These are phyloP conservation scores for Leucocoprinus leucothites DNA, from an alignment of 768 basidiomycete species.

Conservation along the genomic window DNA sequence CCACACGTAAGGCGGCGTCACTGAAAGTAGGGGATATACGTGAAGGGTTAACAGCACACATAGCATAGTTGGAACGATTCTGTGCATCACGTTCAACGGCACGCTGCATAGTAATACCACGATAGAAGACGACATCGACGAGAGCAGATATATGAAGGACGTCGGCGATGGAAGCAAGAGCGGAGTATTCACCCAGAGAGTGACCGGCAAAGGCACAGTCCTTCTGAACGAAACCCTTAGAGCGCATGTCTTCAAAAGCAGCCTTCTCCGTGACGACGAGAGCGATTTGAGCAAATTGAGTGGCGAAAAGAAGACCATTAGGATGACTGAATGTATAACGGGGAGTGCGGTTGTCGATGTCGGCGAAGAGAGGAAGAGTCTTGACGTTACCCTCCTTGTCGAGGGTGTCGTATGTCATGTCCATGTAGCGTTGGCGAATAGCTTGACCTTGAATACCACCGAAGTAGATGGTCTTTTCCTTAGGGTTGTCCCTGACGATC, in stretches of 20 bases:
- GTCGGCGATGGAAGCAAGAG: conserved; percentile 95
- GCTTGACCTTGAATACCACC: conserved; percentile 99
- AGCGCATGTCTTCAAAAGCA: conserved; percentile 96
- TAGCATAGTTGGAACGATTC: conserved; percentile 95
- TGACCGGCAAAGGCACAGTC: conserved; percentile 96
- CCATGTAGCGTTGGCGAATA: conserved; percentile 99
- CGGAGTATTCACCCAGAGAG: conserved; percentile 98
- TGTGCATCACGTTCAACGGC: conserved; percentile 94
- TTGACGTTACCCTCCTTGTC: conserved; percentile 96
- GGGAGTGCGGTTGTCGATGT: conserved; percentile 92
- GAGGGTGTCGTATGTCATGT: conserved; percentile 96
- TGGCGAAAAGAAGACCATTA: conserved; percentile 91
- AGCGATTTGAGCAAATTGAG: conserved; percentile 98
- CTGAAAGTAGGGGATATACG: conserved; percentile 93
- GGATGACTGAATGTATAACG: conserved; percentile 99
- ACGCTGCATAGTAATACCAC: conserved; percentile 99
- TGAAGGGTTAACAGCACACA: conserved; percentile 99
- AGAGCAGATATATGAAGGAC: conserved; percentile 93
- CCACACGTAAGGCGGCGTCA: conserved; percentile 93
- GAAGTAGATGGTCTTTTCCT: conserved; percentile 97
- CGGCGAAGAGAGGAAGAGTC: conserved; percentile 93
- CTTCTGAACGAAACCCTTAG: conserved; percentile 91
- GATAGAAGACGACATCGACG: conserved; percentile 98
- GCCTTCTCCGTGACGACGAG: conserved; percentile 98
- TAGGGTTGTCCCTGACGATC: conserved; percentile 98